These are phyloP conservation scores for Mallotus nudiflorus DNA, from an alignment of 345 rosid genomes.

Conservation along the genomic window DNA sequence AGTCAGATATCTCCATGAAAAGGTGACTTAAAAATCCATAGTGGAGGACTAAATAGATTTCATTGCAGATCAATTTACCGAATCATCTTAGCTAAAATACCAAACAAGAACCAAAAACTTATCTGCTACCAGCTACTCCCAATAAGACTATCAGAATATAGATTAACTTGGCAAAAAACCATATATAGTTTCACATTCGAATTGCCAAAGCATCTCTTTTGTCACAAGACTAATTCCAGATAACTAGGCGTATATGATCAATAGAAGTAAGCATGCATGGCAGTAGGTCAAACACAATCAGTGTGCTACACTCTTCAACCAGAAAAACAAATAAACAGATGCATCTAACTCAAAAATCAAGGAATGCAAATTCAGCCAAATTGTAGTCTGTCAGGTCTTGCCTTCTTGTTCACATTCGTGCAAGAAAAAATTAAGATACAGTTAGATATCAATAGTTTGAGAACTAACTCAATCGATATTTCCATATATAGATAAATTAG, in stretches of 20 bases:
- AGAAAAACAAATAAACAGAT: neutral
- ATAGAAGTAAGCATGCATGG: neutral
- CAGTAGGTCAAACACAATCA: neutral
- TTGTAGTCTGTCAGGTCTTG: neutral
- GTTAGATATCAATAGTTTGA: neutral
- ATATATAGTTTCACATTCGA: neutral
- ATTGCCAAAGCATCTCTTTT: neutral
- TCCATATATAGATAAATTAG: neutral
- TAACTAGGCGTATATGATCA: neutral
- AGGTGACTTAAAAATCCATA: neutral
- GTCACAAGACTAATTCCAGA: neutral
- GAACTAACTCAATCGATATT: neutral
- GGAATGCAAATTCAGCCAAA: too few relatives aligned
- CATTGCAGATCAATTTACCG: neutral
- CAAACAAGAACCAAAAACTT: neutral
- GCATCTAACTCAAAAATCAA: neutral
- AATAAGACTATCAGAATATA: neutral
- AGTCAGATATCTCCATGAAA: neutral
- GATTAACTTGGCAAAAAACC: neutral
- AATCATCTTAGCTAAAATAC: neutral
- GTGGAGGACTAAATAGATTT: neutral
- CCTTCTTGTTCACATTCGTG: neutral
- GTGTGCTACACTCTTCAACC: neutral
- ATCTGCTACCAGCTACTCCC: neutral
- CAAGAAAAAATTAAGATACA: neutral